phyloP scores from a whole-genome alignment of 805 yeast species.

The Metschnikowia rubicola region DNA sequence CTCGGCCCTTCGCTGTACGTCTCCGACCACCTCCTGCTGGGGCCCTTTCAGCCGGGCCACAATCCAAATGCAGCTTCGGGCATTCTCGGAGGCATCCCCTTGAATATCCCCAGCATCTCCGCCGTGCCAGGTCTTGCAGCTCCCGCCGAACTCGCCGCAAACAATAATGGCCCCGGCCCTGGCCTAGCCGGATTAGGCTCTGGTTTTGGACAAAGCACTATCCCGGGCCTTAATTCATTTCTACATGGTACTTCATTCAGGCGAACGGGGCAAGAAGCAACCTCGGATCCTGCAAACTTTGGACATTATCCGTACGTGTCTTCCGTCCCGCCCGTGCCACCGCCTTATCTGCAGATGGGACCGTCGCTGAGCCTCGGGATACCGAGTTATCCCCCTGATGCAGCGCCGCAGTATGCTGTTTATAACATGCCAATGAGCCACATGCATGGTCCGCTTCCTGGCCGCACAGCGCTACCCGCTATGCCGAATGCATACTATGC shows the following conservation, averaged over 20 bases:
- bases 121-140: neutral
- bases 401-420: neutral
- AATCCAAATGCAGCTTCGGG: neutral
- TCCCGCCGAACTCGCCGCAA: neutral
- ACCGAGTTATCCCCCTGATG: neutral
- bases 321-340: neutral
- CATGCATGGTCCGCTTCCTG: neutral
- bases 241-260: neutral
- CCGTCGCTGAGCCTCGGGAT: neutral
- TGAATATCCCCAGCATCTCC: neutral
- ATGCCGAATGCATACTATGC: neutral
- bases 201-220: neutral
- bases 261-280: slow-evolving; percentile 1
- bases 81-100: neutral
- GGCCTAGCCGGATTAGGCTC: neutral
- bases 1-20: neutral
- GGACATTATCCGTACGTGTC: slow-evolving; percentile 1
- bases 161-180: neutral
- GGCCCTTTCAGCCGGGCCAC: neutral
- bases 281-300: slow-evolving; percentile 1
- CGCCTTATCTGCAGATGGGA: slow-evolving; percentile 1
- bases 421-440: slow-evolving; percentile 1
- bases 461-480: neutral
- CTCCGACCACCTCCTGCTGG: slow-evolving; percentile 1
- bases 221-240: slow-evolving; percentile 1